A percentile compares a stretch with the other conserved stretches of the same genome.
Conservation (phyloP, 805 yeast species). For the Yarrowia bubula region DNA sequence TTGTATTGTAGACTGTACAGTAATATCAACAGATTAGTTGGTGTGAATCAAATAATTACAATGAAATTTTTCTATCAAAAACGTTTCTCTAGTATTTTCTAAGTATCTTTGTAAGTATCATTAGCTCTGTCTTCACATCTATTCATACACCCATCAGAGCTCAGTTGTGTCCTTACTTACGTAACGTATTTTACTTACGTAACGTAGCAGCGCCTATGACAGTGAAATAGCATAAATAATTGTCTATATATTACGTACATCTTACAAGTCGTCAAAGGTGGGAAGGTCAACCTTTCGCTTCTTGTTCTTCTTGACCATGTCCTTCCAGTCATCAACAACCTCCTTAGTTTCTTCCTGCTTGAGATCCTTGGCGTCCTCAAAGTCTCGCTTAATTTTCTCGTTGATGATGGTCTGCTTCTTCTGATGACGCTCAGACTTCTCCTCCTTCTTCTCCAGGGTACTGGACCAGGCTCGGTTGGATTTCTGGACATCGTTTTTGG, state of each 20-base stretch:
- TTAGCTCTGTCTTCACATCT: too few species aligned
- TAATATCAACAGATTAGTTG: background rate
- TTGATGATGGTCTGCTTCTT: conserved; percentile 65
- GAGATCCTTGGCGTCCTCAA: conserved; percentile 44
- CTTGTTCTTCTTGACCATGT: conserved; percentile 63
- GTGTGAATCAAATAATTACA: background rate
- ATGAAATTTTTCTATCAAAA: background rate
- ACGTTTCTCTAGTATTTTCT: background rate
- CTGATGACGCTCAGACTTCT: conserved; percentile 60
- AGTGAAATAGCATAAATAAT: conserved; percentile 1
- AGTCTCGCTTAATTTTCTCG: conserved; percentile 48
- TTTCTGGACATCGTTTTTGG: conserved; percentile 40
- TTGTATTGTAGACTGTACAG: background rate
- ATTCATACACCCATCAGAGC: too few species aligned
- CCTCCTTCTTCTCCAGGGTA: conserved; percentile 62
- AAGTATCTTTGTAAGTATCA: too few species aligned
- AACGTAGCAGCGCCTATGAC: too few species aligned
- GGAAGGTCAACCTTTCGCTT: conserved; percentile 41
- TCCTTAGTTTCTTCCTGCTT: conserved; percentile 39
- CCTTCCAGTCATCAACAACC: conserved; percentile 83
- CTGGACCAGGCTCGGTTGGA: conserved; percentile 76
- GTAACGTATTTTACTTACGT: too few species aligned
- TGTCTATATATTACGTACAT: background rate
- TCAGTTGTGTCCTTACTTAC: too few species aligned
- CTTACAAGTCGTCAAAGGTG: conserved; percentile 35